Percentiles rank a stretch among this genome's conserved stretches.
Conservation (phyloP, 1,139 yeast genomes). For the Suhomyces bolitotheri region DNA sequence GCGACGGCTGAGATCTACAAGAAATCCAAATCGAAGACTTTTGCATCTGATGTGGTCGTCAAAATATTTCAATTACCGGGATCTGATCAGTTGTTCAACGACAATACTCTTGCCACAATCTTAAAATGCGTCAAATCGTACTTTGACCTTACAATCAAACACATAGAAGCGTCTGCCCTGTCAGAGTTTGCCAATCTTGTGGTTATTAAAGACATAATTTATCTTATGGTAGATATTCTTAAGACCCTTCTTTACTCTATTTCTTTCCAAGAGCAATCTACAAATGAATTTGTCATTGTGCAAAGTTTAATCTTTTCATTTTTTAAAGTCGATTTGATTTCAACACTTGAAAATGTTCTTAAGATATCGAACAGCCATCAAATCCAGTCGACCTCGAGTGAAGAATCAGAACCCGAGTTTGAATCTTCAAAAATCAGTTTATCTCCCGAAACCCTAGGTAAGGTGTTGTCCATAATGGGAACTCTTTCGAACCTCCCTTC, state of each 20-base stretch:
- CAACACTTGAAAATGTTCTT: slow-evolving; percentile 25
- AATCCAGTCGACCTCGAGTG: neutral
- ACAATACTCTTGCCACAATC: slow-evolving; percentile 18
- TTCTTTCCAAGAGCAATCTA: slow-evolving; percentile 13
- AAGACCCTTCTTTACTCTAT: slow-evolving; percentile 21
- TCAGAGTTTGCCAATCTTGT: slow-evolving; percentile 21
- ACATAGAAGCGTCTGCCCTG: slow-evolving; percentile 18
- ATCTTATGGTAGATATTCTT: slow-evolving; percentile 29
- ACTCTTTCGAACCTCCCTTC: slow-evolving; percentile 28
- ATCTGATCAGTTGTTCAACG: slow-evolving; percentile 16
- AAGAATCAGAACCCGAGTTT: slow-evolving; percentile 2
- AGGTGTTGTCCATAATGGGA: slow-evolving; percentile 28
- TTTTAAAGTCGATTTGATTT: slow-evolving; percentile 26
- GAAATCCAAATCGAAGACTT: slow-evolving; percentile 5
- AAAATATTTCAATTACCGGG: slow-evolving; percentile 22
- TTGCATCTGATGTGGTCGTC: slow-evolving; percentile 15
- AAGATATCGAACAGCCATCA: slow-evolving; percentile 24
- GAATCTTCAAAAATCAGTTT: slow-evolving; percentile 26
- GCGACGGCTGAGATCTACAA: slow-evolving; percentile 14
- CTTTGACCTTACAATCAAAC: slow-evolving; percentile 19
- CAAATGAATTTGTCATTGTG: slow-evolving; percentile 20
- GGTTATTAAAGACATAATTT: slow-evolving; percentile 31
- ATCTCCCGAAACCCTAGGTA: slow-evolving; percentile 31
- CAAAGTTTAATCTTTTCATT: slow-evolving; percentile 25
- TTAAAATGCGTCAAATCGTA: slow-evolving; percentile 22